Evolutionary conservation across 1,284 basidiomycete genomes (phyloP).

Genomic region (Apiotrichum sp.): DNA sequence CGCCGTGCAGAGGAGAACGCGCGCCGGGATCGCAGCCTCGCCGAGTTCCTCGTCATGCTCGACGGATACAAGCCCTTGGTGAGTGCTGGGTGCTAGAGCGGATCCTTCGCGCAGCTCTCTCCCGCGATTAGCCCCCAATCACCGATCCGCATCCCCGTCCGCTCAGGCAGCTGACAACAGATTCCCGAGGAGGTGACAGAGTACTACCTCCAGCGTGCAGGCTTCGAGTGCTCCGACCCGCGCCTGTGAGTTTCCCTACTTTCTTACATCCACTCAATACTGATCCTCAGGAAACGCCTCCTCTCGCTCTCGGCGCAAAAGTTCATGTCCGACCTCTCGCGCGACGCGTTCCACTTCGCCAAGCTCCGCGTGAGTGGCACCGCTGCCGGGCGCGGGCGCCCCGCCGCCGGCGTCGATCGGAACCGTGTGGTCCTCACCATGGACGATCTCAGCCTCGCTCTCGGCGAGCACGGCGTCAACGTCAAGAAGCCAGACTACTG

Average conservation of each 20-base stretch:
- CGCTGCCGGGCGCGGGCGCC: slow-evolving; percentile 45
- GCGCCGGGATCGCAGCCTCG: slow-evolving; percentile 71
- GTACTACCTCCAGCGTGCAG: slow-evolving; percentile 91
- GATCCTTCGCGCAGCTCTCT: not conserved
- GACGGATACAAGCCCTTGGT: slow-evolving; percentile 96
- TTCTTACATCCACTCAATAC: not conserved
- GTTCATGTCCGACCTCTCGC: slow-evolving; percentile 93
- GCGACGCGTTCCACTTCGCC: slow-evolving; percentile 96
- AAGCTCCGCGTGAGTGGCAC: slow-evolving; percentile 67
- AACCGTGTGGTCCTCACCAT: slow-evolving; percentile 94
- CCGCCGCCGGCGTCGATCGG: slow-evolving; percentile 58
- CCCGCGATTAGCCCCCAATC: not conserved
- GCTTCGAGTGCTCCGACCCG: slow-evolving; percentile 92
- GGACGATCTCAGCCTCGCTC: slow-evolving; percentile 89
- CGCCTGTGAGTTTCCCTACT: slow-evolving; percentile 60
- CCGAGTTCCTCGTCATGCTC: slow-evolving; percentile 90
- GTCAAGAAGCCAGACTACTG: slow-evolving; percentile 79
- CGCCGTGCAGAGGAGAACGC: slow-evolving; percentile 65
- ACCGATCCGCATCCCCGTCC: too few relatives aligned
- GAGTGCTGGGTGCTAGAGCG: slow-evolving; percentile 31
- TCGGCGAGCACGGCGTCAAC: slow-evolving; percentile 92
- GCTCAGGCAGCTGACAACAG: slow-evolving; percentile 47
- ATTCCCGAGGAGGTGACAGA: slow-evolving; percentile 98
- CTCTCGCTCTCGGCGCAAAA: slow-evolving; percentile 95
- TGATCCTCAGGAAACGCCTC: slow-evolving; percentile 68